Conservation (phyloP, 208 protist species). For the Trypanosoma boissoni region DNA sequence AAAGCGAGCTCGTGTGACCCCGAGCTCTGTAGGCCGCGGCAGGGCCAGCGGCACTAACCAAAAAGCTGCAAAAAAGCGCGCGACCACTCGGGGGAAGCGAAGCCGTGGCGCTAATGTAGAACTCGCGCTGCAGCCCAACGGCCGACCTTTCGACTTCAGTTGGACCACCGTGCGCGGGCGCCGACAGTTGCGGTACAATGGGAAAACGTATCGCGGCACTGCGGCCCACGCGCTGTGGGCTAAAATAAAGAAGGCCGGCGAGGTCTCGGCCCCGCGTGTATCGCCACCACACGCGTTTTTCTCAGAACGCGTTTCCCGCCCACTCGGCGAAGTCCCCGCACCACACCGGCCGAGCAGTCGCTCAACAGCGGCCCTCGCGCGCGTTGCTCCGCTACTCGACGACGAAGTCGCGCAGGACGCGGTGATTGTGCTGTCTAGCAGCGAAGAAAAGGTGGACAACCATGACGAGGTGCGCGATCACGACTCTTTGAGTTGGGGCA, state of each 20-base stretch:
- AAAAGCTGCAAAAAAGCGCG: background rate
- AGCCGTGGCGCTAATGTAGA: background rate
- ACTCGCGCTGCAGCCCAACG: conserved; percentile 37
- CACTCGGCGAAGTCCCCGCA: no score
- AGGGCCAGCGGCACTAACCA: no score
- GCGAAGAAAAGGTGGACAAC: background rate
- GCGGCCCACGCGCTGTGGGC: conserved; percentile 66
- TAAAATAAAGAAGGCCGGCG: conserved; percentile 36
- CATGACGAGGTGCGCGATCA: background rate
- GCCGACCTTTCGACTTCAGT: conserved; percentile 38
- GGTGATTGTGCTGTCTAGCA: no score
- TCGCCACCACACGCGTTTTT: no score
- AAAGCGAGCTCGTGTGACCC: no score
- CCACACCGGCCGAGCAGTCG: no score
- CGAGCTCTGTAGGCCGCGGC: no score
- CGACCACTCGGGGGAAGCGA: background rate
- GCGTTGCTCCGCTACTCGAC: no score
- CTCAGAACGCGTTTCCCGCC: no score
- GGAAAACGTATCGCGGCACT: conserved; percentile 51
- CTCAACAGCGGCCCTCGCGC: no score
- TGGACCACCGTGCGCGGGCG: conserved; percentile 63
- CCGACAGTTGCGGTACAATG: conserved; percentile 66
- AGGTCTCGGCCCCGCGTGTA: no score
- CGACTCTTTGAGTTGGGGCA: background rate
- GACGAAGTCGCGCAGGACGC: no score